These are phyloP conservation scores for Trichoderma sp. DNA, from an alignment of 2,329 filamentous ascomycete species.

Conservation along the genomic window DNA sequence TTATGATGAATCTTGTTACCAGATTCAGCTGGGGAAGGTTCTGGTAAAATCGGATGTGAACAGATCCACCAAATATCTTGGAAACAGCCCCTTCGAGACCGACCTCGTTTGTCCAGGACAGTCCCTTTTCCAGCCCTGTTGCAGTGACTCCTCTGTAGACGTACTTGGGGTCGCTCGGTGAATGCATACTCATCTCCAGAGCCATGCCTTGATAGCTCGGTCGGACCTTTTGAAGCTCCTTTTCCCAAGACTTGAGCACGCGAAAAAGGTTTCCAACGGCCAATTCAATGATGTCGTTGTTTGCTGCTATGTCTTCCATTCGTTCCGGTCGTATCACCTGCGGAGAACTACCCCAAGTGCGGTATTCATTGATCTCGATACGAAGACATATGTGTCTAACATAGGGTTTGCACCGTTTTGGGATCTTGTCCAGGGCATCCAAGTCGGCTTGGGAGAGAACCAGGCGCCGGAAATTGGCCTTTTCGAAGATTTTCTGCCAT, in stretches of 20 bases:
- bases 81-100: background rate
- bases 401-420: background rate
- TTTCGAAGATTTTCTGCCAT: slow-evolving; percentile 3
- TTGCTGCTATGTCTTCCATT: background rate
- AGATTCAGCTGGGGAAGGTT: slow-evolving; percentile 5
- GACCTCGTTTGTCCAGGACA: background rate
- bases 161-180: slow-evolving; percentile 6
- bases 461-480: background rate
- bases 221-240: background rate
- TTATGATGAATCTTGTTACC: background rate
- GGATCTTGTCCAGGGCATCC: background rate
- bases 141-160: background rate
- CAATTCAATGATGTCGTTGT: background rate
- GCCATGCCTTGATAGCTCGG: background rate
- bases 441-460: background rate
- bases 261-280: background rate
- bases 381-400: slow-evolving; percentile 6
- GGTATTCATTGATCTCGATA: background rate
- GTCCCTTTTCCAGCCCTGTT: background rate
- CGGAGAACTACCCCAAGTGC: background rate
- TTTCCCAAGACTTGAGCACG: slow-evolving; percentile 1
- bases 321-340: background rate
- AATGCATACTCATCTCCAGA: slow-evolving; percentile 10
- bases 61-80: background rate
- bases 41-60: slow-evolving; percentile 1